phyloP scores from a whole-genome alignment of 164 flowering plant species.

The Magnolia changhungtana region DNA sequence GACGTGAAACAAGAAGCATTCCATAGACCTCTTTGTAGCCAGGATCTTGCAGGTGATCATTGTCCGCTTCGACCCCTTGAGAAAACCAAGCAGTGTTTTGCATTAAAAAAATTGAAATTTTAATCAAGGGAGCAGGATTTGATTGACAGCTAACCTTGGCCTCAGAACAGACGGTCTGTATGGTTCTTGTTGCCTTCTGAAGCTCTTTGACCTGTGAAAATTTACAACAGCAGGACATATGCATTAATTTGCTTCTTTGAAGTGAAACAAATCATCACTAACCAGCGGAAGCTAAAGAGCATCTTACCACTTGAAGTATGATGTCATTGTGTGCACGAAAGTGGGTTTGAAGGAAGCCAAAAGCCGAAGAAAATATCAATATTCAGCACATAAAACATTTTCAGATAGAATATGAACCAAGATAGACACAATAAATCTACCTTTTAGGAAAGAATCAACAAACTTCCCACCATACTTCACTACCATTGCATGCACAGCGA shows the following conservation, averaged over 20 bases:
- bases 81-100: not conserved
- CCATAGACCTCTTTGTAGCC: slow-evolving; percentile 78
- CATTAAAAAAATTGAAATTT: not conserved
- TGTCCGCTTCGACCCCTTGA: slow-evolving; percentile 66
- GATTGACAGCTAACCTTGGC: too few species aligned
- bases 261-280: not conserved
- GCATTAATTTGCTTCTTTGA: not conserved
- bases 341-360: slow-evolving; percentile 61
- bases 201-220: too few species aligned
- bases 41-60: slow-evolving; percentile 73
- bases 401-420: not conserved
- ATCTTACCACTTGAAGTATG: slow-evolving; percentile 62
- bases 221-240: too few species aligned
- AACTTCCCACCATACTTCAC: slow-evolving; percentile 82
- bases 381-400: slow-evolving; percentile 18
- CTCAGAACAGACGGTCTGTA: too few species aligned
- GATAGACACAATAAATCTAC: slow-evolving; percentile 24
- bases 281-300: slow-evolving; percentile 4
- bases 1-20: slow-evolving; percentile 73
- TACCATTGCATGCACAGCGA: slow-evolving; percentile 58
- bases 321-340: slow-evolving; percentile 47
- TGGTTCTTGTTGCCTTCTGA: too few species aligned
- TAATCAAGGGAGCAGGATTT: too few species aligned
- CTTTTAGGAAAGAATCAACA: slow-evolving; percentile 75
- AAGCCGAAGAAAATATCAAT: slow-evolving; percentile 42